These are phyloP conservation scores for Metahyphopichia silvanorum DNA, from an alignment of 805 yeast genomes.

Conservation along the genomic window DNA sequence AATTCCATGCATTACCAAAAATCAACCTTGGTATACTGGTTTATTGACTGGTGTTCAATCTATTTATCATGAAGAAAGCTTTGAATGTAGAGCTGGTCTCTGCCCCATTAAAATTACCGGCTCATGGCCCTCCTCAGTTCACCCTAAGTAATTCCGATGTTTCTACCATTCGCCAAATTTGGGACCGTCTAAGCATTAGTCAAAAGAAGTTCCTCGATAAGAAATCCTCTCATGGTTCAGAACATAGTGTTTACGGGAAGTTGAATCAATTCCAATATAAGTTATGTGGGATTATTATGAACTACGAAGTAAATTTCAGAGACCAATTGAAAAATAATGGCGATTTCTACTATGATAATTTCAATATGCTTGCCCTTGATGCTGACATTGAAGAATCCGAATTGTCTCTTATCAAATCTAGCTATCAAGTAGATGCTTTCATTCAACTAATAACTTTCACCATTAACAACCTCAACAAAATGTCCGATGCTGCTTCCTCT, in stretches of 20 bases:
- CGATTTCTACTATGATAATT: background rate
- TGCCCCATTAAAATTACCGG: background rate
- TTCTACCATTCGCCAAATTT: no score
- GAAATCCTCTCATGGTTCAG: no score
- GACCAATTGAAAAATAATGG: background rate
- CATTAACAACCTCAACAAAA: slow-evolving; percentile 10
- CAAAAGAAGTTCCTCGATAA: no score
- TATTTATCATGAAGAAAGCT: no score
- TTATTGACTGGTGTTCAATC: no score
- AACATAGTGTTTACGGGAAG: no score
- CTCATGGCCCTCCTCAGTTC: no score
- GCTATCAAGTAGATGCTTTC: slow-evolving; percentile 13
- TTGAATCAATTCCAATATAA: slow-evolving; percentile 7
- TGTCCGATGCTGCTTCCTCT: slow-evolving; percentile 4
- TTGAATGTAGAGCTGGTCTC: background rate
- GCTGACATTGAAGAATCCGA: slow-evolving; percentile 1
- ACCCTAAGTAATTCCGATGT: no score
- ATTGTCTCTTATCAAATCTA: slow-evolving; percentile 7
- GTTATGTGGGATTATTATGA: slow-evolving; percentile 9
- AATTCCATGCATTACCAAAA: no score
- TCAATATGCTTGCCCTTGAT: background rate
- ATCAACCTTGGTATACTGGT: no score
- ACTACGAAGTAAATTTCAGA: slow-evolving; percentile 1
- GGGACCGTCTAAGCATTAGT: no score
- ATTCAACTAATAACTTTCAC: slow-evolving; percentile 14